These are phyloP conservation scores for Macroventuria anomochaeta DNA, from an alignment of 2,329 filamentous ascomycete genomes.

Conservation along the genomic window DNA sequence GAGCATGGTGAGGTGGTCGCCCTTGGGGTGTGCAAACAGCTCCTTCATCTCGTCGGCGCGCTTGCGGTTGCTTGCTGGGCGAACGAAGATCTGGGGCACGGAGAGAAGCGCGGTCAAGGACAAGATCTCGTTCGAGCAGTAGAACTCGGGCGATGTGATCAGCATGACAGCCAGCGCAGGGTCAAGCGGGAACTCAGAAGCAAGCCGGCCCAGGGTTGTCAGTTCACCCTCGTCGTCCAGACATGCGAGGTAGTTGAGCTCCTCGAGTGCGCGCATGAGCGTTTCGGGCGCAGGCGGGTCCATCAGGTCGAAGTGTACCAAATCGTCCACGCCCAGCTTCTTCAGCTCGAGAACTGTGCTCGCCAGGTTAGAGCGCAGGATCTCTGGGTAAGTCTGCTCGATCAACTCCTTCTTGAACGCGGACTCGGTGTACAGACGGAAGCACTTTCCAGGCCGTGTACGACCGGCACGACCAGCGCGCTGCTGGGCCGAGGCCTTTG, in stretches of 20 bases:
- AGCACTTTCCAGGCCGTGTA: slow-evolving; percentile 98
- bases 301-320: slow-evolving; percentile 99
- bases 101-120: slow-evolving; percentile 94
- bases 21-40: slow-evolving; percentile 88
- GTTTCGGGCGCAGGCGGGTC: slow-evolving; percentile 97
- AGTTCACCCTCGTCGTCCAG: slow-evolving; percentile 96
- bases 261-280: slow-evolving; percentile 95
- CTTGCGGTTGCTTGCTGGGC: slow-evolving; percentile 83
- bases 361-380: slow-evolving; percentile 90
- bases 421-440: slow-evolving; percentile 91
- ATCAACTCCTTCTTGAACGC: slow-evolving; percentile 99
- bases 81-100: slow-evolving; percentile 91
- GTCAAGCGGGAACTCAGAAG: slow-evolving; percentile 94
- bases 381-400: slow-evolving; percentile 95
- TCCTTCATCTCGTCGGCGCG: slow-evolving; percentile 97
- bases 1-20: slow-evolving; percentile 93
- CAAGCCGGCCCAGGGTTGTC: slow-evolving; percentile 81
- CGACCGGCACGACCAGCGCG: slow-evolving; percentile 98
- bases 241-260: slow-evolving; percentile 96
- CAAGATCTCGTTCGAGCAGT: slow-evolving; percentile 97
- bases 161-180: slow-evolving; percentile 96
- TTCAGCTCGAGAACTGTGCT: slow-evolving; percentile 96
- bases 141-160: slow-evolving; percentile 96
- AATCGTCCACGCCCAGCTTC: slow-evolving; percentile 92
- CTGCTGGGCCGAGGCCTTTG: slow-evolving; percentile 96